A percentile compares a stretch with the other conserved stretches of the same genome.
Conservation (phyloP, 202 grass and related monocot genomes). For the Panicum virgatum region DNA sequence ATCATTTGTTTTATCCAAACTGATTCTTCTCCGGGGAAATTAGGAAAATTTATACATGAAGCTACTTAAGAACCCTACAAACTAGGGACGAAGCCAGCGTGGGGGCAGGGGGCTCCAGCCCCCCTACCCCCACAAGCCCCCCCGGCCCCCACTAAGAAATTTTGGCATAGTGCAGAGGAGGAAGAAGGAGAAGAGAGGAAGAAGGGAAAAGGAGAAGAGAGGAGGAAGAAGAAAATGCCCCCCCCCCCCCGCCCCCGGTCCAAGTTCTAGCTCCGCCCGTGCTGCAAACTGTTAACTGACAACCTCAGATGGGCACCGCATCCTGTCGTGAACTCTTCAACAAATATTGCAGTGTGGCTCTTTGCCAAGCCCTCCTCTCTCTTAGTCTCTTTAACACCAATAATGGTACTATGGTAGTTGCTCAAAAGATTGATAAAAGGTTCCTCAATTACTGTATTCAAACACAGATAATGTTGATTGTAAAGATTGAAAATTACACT, state of each 20-base stretch:
- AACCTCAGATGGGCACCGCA: neutral
- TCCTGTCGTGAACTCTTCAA: neutral
- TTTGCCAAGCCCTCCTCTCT: too few species aligned
- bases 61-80: conserved; percentile 2
- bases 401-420: neutral
- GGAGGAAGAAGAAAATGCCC: too few species aligned
- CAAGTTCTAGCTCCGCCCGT: too few species aligned
- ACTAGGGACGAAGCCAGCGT: too few species aligned
- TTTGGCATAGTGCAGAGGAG: too few species aligned
- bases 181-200: too few species aligned
- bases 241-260: too few species aligned
- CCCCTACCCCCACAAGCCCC: too few species aligned
- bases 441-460: neutral
- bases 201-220: too few species aligned
- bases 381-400: too few species aligned
- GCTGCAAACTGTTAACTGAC: neutral
- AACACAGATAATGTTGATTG: neutral
- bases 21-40: neutral
- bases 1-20: neutral
- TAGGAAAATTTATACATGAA: neutral
- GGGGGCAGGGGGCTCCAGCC: too few species aligned
- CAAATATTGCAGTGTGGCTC: neutral
- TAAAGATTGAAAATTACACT: neutral
- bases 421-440: neutral
- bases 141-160: too few species aligned